Evolutionary conservation across 495 filamentous ascomycete genomes (phyloP).

Genomic region (Aspergillus egyptiacus): DNA sequence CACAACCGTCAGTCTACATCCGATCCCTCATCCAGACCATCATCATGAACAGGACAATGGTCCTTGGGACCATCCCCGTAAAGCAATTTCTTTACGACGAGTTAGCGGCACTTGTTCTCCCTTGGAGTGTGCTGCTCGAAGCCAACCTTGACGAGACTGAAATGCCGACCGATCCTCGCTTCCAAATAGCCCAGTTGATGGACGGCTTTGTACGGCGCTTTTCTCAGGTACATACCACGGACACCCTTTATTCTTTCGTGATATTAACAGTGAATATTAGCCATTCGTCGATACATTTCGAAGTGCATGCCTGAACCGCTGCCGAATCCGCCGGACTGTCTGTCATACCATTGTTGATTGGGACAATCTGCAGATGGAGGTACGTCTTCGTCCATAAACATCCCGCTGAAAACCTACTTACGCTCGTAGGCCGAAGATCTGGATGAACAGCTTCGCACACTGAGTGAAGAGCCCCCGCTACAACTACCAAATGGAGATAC

Average conservation of each 20-base stretch:
- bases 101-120: constrained; percentile 67
- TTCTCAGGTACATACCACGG: constrained; percentile 44
- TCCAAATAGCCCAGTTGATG: constrained; percentile 70
- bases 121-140: constrained; percentile 63
- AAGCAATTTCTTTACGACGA: constrained; percentile 75
- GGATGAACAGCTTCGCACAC: constrained; percentile 61
- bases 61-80: constrained; percentile 59
- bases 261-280: constrained; percentile 9
- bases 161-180: constrained; percentile 66
- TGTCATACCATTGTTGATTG: constrained; percentile 76
- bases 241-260: neutral
- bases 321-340: constrained; percentile 75
- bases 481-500: constrained; percentile 39
- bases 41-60: constrained; percentile 63
- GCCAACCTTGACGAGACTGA: constrained; percentile 70
- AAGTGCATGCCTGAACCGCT: constrained; percentile 81
- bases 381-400: constrained; percentile 12
- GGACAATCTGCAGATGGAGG: constrained; percentile 79
- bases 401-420: neutral
- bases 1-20: constrained; percentile 77
- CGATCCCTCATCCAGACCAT: constrained; percentile 73
- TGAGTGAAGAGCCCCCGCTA: constrained; percentile 56
- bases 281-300: constrained; percentile 78
- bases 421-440: constrained; percentile 58
- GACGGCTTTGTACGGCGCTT: constrained; percentile 72